Evolutionary conservation across 202 grass and related monocot genomes (phyloP).

Genomic region (Zizania palustris): DNA sequence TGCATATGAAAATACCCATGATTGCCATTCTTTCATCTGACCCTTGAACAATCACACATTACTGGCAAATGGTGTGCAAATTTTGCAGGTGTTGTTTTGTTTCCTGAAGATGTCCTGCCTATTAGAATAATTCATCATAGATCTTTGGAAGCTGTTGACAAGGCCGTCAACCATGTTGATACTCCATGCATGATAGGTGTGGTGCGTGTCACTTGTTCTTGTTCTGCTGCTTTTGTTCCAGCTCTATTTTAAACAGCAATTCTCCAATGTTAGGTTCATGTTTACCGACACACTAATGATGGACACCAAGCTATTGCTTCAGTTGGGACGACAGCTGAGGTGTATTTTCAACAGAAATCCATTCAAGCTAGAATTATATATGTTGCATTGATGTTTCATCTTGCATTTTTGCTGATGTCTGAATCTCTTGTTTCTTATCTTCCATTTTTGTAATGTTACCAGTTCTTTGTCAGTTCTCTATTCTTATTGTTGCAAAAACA

Average conservation of each 20-base stretch:
- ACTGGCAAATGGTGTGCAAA: slow-evolving; percentile 10
- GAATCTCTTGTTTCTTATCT: slow-evolving; percentile 24
- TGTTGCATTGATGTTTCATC: neutral
- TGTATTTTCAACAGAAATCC: slow-evolving; percentile 31
- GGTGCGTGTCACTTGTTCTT: slow-evolving; percentile 61
- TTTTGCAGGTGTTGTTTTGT: slow-evolving; percentile 87
- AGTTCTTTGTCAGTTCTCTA: neutral
- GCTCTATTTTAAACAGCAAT: slow-evolving; percentile 36
- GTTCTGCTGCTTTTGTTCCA: slow-evolving; percentile 18
- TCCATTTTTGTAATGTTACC: slow-evolving; percentile 1
- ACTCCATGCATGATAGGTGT: slow-evolving; percentile 82
- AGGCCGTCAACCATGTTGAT: slow-evolving; percentile 72
- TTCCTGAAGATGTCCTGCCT: slow-evolving; percentile 75
- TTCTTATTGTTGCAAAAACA: slow-evolving; percentile 14
- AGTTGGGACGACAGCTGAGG: slow-evolving; percentile 84
- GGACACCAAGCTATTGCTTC: slow-evolving; percentile 61
- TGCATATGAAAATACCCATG: slow-evolving; percentile 32
- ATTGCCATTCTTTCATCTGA: slow-evolving; percentile 30
- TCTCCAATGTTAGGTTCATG: slow-evolving; percentile 59
- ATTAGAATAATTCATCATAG: slow-evolving; percentile 70
- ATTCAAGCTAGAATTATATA: slow-evolving; percentile 22
- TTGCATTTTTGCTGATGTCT: slow-evolving; percentile 4
- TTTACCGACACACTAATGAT: slow-evolving; percentile 50
- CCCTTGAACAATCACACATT: neutral
- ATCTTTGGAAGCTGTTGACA: slow-evolving; percentile 77